phyloP scores from a whole-genome alignment of 2,329 filamentous ascomycete species.

The Didymella lethalis region DNA sequence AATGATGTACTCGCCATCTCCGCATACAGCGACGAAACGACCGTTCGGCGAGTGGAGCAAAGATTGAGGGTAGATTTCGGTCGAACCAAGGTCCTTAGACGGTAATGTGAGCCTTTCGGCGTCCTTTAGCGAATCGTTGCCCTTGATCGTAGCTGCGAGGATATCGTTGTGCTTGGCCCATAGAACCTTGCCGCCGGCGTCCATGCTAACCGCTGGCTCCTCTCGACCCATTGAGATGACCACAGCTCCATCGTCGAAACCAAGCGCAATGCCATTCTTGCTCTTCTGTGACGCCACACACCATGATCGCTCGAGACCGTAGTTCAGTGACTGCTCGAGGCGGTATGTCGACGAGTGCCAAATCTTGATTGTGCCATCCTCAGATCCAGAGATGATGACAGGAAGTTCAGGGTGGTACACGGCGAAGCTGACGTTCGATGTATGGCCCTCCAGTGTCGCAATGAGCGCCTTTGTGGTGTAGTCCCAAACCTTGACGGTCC shows the following conservation, averaged over 20 bases:
- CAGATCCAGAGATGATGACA: constrained; percentile 96
- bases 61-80: constrained; percentile 95
- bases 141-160: constrained; percentile 93
- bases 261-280: constrained; percentile 91
- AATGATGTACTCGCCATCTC: constrained; percentile 98
- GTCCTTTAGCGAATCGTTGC: constrained; percentile 87
- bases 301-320: constrained; percentile 95
- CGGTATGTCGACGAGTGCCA: constrained; percentile 99
- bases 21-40: constrained; percentile 86
- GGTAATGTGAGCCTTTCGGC: constrained; percentile 84
- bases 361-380: constrained; percentile 96
- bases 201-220: constrained; percentile 98
- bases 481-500: constrained; percentile 98
- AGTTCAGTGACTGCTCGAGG: constrained; percentile 93
- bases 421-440: constrained; percentile 97
- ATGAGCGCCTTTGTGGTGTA: constrained; percentile 98
- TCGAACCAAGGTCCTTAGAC: constrained; percentile 93
- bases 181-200: constrained; percentile 91
- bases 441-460: constrained; percentile 94
- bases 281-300: constrained; percentile 96
- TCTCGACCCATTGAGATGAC: constrained; percentile 98
- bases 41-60: constrained; percentile 96
- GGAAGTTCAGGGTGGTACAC: constrained; percentile 97
- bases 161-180: constrained; percentile 97
- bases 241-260: constrained; percentile 96